A percentile compares a stretch with the other conserved stretches of the same genome.
phyloP scores from a whole-genome alignment of 129 eudicot genomes.

The Oenanthe sinensis region DNA sequence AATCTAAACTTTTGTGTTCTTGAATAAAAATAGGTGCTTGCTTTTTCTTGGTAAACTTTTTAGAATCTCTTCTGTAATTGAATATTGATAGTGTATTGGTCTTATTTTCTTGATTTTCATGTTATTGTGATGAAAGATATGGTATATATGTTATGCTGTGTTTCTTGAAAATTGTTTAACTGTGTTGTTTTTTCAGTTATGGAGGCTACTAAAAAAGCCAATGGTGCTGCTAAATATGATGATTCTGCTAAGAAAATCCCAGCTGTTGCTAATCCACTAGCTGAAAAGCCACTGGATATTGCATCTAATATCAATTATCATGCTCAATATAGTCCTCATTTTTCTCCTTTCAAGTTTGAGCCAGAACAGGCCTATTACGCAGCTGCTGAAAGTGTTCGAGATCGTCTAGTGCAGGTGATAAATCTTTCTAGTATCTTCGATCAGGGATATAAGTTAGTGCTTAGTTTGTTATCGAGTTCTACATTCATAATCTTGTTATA shows the following conservation, averaged over 20 bases:
- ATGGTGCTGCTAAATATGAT: conserved; percentile 38
- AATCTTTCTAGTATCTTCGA: background rate
- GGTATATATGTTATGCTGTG: background rate
- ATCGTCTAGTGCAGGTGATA: conserved; percentile 66
- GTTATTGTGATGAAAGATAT: background rate
- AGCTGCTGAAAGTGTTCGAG: conserved; percentile 93
- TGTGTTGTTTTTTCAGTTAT: conserved; percentile 17
- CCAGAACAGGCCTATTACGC: conserved; percentile 97
- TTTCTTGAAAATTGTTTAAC: background rate
- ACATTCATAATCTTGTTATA: background rate
- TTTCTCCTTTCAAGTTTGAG: conserved; percentile 91
- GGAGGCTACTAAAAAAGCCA: conserved; percentile 40
- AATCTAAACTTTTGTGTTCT: background rate
- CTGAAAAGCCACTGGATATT: conserved; percentile 59
- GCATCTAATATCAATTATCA: conserved; percentile 94
- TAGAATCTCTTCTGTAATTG: background rate
- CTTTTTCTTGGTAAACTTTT: background rate
- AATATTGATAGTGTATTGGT: background rate
- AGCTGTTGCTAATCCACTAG: conserved; percentile 68
- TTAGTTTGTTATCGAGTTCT: background rate
- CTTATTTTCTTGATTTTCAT: background rate
- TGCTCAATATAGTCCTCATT: conserved; percentile 86
- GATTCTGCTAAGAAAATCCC: conserved; percentile 40
- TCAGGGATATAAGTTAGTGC: too few relatives aligned
- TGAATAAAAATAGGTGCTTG: background rate